Base-by-base conservation (phyloP, 1,139 yeast genomes). In the Torulaspora pretoriensis region DNA sequence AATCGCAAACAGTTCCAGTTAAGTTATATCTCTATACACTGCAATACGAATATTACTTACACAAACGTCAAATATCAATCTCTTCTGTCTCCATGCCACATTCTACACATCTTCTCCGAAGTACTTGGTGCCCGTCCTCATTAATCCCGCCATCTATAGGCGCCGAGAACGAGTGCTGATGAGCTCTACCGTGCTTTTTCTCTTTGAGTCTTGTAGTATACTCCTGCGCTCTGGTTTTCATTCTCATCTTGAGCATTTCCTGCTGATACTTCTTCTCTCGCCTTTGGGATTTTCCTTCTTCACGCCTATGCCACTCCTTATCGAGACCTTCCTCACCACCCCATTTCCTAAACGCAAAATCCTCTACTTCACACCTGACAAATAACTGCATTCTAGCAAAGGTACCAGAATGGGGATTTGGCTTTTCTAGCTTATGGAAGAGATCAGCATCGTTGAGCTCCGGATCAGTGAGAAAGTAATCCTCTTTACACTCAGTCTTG, bases 401-500 rank as follows among this genome's bases (percentile, higher is more conserved):
- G 0, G 86, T 82, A 3, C 80, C 79, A 37, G 94, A 89, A 66
- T 92, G 96, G 0, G 99, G 99, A 59, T 94, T 94, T 6, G 96
- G 90, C 56, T 90, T 86, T 54, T 89, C 96, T 49, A 90, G 70
- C 52, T 94, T 78, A 6, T 85, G 84, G 50, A 94, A 71, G 24
- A 89, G 67, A 2, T 68, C 71, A 3, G 66, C 67, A 63, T 94
- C 98, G 43, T 79, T 75, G 32, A 94, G 71, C 63, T 94, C 98
- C 0, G 97, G 94, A 47, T 92, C 97, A 0, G 98, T 92, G 30
- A 92, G 65, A 36, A 92, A 74, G 60, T 94, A 94, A 67, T 94
- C 99, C 55, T 86, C 94, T 42, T 81, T 78, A 64, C 97, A 88
- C 66, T 94, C 99, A 0, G 99, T 94, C 66, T 94, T 94, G 8